phyloP scores from a whole-genome alignment of 768 basidiomycete species.

The Collybia mongolica region DNA sequence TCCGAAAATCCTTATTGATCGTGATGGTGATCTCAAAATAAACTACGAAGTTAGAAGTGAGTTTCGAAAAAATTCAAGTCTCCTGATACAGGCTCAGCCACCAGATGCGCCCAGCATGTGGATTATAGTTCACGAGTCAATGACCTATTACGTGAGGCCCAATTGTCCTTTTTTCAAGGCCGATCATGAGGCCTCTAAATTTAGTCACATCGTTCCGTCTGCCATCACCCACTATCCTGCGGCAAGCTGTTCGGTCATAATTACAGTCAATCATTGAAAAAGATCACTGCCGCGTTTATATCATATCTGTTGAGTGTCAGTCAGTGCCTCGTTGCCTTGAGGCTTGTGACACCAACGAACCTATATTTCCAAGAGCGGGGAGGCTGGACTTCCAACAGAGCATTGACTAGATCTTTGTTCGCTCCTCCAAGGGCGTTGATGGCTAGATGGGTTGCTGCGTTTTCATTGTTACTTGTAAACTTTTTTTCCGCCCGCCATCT shows the following conservation, averaged over 20 bases:
- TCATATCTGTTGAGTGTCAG: conserved; percentile 2
- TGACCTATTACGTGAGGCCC: too few relatives aligned
- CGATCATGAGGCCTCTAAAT: too few relatives aligned
- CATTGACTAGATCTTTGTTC: conserved; percentile 34
- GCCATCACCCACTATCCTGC: too few relatives aligned
- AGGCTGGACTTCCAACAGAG: conserved; percentile 32
- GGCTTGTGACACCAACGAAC: conserved; percentile 19
- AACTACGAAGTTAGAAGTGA: too few relatives aligned
- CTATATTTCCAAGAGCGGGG: conserved; percentile 32
- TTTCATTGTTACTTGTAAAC: conserved; percentile 40
- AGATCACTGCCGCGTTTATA: conserved; percentile 8
- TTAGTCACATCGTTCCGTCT: too few relatives aligned
- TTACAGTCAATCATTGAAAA: conserved; percentile 11
- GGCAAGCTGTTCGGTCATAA: too few relatives aligned
- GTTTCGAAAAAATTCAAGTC: too few relatives aligned
- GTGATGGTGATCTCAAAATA: too few relatives aligned
- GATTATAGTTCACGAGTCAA: too few relatives aligned
- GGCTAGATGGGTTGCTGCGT: conserved; percentile 44
- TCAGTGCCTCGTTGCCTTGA: background rate
- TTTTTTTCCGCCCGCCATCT: conserved; percentile 35
- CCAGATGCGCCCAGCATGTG: too few relatives aligned
- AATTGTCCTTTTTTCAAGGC: too few relatives aligned
- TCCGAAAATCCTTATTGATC: background rate
- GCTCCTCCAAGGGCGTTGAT: conserved; percentile 53
- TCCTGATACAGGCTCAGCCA: too few relatives aligned